Evolutionary conservation across 176 grass and related monocot genomes (phyloP), one percentile per base, ranked within the genome.

Genomic region (Juncus effusus): DNA sequence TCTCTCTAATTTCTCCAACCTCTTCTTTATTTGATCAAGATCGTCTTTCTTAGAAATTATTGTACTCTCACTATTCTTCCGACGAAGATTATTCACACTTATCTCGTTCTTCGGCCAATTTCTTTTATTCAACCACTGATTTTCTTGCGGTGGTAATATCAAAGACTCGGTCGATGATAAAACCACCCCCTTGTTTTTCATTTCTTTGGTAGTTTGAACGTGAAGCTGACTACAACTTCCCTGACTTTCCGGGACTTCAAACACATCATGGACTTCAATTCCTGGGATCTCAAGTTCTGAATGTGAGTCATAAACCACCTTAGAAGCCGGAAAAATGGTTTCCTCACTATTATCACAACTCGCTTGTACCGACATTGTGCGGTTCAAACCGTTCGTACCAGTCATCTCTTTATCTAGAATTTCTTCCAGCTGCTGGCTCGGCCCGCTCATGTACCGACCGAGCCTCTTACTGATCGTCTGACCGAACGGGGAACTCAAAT

Each of bases 1-100:
- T 54, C 77, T 81, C 16, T 96, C 84, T 28, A 96, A 74, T 42
- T 82, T 77, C 62, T 76, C 79, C 51, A 91, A 59, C 61, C 74
- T 80, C 64, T 70, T 85, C 76, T 72, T 83, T 4, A 68, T 82
- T 15, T 77, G 84, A 63, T 91, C 80, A 40, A 89, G 54, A 62
- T 77, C 80, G 54, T 74, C 72, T 73, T 52, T 56, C 15, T 81
- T 74, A 13, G 85, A 81, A 36, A 54, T 68, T 36, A 28, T 28
- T 28, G 19, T 28, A 28, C 19, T 28, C 19, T 28, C 19, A 28
- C 19, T 28, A 28, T 28, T 28, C 19, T 28, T 28, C 19, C 19
- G 19, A 28, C 19, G 19, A 28, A 28, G 19, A 28, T 28, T 28
- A 28, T 28, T 28, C 19, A 28, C 19, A 28, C 19, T 28, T 28